Evolutionary conservation across 2,329 filamentous ascomycete genomes (phyloP).

Genomic region (Ophiostoma sp.): DNA sequence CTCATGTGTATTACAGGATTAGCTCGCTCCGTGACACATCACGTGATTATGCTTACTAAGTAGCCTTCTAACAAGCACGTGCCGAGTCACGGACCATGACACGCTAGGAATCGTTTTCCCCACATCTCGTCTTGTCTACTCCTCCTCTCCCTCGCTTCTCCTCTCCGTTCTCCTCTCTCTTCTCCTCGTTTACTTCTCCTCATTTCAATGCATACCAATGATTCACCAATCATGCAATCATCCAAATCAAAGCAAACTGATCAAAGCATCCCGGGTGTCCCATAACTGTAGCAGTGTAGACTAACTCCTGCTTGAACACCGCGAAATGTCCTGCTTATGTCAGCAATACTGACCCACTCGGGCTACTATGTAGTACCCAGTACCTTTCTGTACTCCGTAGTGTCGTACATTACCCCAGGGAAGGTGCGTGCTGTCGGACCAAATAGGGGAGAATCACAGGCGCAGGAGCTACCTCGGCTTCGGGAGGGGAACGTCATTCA

Average conservation of each 20-base stretch:
- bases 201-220: not conserved
- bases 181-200: not conserved
- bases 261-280: not conserved
- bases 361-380: not conserved
- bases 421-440: not conserved
- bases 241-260: not conserved
- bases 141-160: too few relatives aligned
- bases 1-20: too few relatives aligned
- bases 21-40: too few relatives aligned
- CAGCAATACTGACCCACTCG: not conserved
- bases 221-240: not conserved
- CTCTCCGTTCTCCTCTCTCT: too few relatives aligned
- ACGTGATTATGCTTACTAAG: too few relatives aligned
- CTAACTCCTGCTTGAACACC: not conserved
- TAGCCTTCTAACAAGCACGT: too few relatives aligned
- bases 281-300: not conserved
- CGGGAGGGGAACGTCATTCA: conserved; percentile 17
- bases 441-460: not conserved
- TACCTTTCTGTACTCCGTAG: not conserved
- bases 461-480: conserved; percentile 19
- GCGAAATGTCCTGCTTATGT: not conserved
- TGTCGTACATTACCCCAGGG: not conserved
- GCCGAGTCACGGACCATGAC: too few relatives aligned
- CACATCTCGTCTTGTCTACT: not conserved
- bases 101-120: not conserved